Conservation (phyloP, 78 protist species). For the Goniomonas avonlea region DNA sequence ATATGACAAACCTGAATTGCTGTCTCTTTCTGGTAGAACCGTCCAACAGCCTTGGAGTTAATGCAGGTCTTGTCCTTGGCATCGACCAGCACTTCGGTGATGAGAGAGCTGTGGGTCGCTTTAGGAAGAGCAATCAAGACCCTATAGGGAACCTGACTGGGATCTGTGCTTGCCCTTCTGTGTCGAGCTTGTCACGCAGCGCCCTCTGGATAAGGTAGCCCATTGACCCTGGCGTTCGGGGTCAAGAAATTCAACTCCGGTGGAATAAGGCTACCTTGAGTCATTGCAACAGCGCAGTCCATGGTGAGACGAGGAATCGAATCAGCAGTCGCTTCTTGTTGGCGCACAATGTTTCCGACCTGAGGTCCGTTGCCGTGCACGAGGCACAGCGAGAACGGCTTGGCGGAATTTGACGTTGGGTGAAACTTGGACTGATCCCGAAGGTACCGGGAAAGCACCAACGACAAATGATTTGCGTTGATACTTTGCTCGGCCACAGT, state of each 20-base stretch:
- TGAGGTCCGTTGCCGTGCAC: constrained; percentile 42
- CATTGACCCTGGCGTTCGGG: constrained; percentile 36
- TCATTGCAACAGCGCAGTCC: not conserved
- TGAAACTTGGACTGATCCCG: no score
- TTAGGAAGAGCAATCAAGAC: no score
- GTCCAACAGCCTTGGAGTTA: constrained; percentile 22
- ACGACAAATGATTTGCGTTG: no score
- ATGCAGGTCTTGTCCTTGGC: not conserved
- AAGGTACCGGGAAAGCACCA: no score
- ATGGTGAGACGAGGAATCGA: no score
- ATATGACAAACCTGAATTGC: not conserved
- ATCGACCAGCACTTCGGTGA: not conserved
- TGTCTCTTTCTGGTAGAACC: constrained; percentile 14
- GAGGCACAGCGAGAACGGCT: no score
- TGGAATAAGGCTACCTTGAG: constrained; percentile 4
- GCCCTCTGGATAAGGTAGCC: not conserved
- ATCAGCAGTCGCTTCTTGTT: not conserved
- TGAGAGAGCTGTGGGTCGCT: no score
- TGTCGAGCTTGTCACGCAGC: not conserved
- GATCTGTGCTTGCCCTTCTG: no score
- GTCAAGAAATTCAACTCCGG: constrained; percentile 21
- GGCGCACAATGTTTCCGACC: constrained; percentile 19
- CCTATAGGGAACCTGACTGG: no score
- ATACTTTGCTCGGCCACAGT: no score
- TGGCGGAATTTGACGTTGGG: no score